Evolutionary conservation across 2,329 filamentous ascomycete species (phyloP).

Genomic region (Apiospora aurea): DNA sequence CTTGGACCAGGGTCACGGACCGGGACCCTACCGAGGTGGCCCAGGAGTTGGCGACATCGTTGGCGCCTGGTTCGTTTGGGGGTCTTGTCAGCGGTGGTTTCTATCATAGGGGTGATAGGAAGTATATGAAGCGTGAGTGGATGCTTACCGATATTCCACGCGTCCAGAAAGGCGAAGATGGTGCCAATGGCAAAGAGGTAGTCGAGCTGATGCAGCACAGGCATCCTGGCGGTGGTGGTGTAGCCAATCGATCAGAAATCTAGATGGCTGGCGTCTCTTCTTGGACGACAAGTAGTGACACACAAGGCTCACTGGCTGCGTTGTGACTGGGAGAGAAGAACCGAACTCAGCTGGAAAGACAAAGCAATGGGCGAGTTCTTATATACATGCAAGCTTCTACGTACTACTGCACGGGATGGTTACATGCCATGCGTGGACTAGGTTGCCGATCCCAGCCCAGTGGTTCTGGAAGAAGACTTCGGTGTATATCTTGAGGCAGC

Average conservation of each 20-base stretch:
- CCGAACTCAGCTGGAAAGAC: background rate
- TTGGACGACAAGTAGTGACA: background rate
- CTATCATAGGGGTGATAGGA: conserved; percentile 15
- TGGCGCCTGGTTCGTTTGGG: conserved; percentile 43
- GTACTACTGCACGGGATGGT: background rate
- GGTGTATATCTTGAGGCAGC: background rate
- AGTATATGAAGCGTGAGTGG: too few species aligned
- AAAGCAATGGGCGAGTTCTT: background rate
- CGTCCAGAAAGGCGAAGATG: conserved; percentile 71
- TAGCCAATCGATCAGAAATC: background rate
- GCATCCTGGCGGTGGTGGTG: conserved; percentile 30
- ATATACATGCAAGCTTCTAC: background rate
- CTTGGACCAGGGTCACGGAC: conserved; percentile 67
- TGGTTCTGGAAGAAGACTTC: background rate
- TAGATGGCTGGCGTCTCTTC: background rate
- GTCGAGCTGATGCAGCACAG: conserved; percentile 59
- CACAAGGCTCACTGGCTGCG: background rate
- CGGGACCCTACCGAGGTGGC: conserved; percentile 76
- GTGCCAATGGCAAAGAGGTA: conserved; percentile 70
- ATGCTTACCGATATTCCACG: conserved; percentile 67
- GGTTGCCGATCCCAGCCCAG: conserved; percentile 5
- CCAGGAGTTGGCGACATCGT: conserved; percentile 81
- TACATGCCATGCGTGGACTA: background rate
- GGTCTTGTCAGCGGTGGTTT: background rate
- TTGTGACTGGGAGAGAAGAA: background rate